These are phyloP conservation scores for Paramecium octaurelia DNA, from an alignment of 73 alveolate genomes.

Conservation along the genomic window DNA sequence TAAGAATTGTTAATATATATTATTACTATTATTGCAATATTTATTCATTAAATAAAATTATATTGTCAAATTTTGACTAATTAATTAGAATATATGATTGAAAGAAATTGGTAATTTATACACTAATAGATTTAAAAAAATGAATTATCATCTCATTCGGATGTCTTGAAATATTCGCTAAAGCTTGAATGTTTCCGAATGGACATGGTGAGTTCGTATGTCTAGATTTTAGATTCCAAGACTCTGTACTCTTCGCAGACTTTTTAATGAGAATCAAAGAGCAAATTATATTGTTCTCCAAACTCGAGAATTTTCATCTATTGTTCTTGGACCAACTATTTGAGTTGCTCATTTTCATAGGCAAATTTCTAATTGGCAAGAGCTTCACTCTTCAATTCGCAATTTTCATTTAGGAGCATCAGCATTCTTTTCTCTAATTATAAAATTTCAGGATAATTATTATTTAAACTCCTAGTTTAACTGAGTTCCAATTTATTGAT, in stretches of 20 bases:
- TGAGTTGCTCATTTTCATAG: neutral
- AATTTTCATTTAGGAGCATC: neutral
- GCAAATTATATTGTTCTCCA: neutral
- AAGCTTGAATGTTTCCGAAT: slow-evolving; percentile 11
- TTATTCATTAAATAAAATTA: slow-evolving; percentile 12
- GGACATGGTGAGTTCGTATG: neutral
- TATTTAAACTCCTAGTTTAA: neutral
- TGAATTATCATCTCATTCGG: neutral
- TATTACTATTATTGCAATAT: neutral
- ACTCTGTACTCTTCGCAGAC: neutral
- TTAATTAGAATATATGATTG: neutral
- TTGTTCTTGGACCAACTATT: neutral
- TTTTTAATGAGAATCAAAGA: slow-evolving; percentile 6
- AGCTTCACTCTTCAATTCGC: neutral
- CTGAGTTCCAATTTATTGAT: neutral
- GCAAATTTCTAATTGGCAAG: neutral
- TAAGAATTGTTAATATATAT: neutral
- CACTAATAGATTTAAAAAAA: neutral
- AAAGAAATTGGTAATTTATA: neutral
- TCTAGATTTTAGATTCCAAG: neutral
- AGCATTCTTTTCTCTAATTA: neutral
- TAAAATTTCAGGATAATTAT: neutral
- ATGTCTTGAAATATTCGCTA: slow-evolving; percentile 7
- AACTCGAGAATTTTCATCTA: neutral
- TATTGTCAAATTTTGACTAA: neutral